These are phyloP conservation scores for Hymenoscyphus fraxineus DNA, from an alignment of 2,329 filamentous ascomycete species.

Conservation along the genomic window DNA sequence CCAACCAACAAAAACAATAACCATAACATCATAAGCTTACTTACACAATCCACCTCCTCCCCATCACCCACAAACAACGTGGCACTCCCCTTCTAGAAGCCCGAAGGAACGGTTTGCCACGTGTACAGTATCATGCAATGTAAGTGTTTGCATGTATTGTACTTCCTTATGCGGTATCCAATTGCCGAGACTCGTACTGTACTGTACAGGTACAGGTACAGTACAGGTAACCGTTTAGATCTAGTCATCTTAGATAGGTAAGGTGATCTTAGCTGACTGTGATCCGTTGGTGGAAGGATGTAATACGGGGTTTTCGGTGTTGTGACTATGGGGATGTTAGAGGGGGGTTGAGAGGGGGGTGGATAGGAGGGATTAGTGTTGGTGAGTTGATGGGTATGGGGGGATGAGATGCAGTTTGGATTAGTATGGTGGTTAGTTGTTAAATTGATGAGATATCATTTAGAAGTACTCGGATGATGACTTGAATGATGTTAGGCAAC, in stretches of 20 bases:
- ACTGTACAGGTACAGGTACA: too few species aligned
- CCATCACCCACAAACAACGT: background rate
- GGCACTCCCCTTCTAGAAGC: background rate
- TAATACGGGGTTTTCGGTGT: background rate
- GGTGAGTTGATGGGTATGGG: background rate
- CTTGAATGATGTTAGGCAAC: too few species aligned
- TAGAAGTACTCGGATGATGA: too few species aligned
- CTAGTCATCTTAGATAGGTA: too few species aligned
- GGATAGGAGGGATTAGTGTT: background rate
- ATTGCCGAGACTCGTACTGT: background rate
- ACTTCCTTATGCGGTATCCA: background rate
- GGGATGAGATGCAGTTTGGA: too few species aligned
- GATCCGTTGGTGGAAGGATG: background rate
- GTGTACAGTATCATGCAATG: background rate
- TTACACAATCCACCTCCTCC: background rate
- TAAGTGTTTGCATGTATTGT: background rate
- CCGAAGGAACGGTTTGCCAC: background rate
- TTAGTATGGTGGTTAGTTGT: too few species aligned
- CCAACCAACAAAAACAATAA: background rate
- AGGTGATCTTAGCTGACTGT: background rate
- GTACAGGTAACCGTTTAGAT: background rate
- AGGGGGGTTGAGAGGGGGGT: background rate
- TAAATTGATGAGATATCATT: too few species aligned
- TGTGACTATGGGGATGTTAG: background rate
- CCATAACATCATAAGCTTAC: background rate